Base-by-base conservation (phyloP, 495 filamentous ascomycete species). In the Rostrohypoxylon terebratum region DNA sequence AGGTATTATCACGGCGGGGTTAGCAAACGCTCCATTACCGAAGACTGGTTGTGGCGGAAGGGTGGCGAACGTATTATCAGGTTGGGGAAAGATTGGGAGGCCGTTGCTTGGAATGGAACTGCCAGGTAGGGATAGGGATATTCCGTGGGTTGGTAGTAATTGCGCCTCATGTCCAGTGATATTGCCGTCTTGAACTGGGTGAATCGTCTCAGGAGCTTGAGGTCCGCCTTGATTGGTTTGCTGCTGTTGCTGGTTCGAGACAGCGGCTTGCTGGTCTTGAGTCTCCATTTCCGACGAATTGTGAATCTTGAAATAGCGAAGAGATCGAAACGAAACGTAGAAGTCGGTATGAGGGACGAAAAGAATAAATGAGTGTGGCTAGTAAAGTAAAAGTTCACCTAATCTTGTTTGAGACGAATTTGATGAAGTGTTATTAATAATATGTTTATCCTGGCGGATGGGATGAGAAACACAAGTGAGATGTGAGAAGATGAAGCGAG, bases 1-100 rank as follows among this genome's bases (percentile, higher is more conserved):
- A 45, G 61, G 71, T 69, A 69, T 61, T 36, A 63, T 66, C 47
- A 66, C 25, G 40, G 45, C 57, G 0, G 71, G 71, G 44, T 68
- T 61, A 31, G 64, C 33, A 20, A 73, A 73, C 6, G 65, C 42
- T 7, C 59, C 64, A 38, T 73, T 73, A 20, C 59, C 55, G 31
- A 53, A 73, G 53, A 63, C 59, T 1, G 64, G 38, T 28, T 68
- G 70, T 1, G 20, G 47, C 4, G 21, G 47, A 13, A 73, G 25
- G 5, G 59, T 31, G 21, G 65, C 47, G 14, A 73, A 65, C 13
- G 54, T 65, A 61, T 44, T 55, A 61, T 65, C 40, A 48, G 50
- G 33, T 44, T 65, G 54, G 18, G 70, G 65, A 59, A 68, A 68
- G 6, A 57, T 13, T 11, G 65, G 59, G 16, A 64, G n/a, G 11